Conservation (phyloP, 108 stramenopile species). For the Thalassiosira profunda region DNA sequence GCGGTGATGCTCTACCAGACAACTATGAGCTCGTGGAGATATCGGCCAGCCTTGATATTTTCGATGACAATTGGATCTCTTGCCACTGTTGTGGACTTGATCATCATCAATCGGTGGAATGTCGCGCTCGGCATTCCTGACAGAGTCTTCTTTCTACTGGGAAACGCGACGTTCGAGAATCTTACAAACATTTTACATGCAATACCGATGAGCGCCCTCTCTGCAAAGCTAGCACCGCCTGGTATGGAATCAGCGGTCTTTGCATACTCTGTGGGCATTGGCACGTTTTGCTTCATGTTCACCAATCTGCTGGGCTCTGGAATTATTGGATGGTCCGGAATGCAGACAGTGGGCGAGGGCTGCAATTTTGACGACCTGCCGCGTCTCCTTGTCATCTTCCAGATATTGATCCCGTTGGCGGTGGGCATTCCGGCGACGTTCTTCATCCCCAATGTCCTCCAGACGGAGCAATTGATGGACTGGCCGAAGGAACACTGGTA, state of each 20-base stretch:
- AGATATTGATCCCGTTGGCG: slow-evolving; percentile 19
- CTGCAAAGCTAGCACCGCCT: slow-evolving; percentile 40
- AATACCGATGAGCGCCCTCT: slow-evolving; percentile 39
- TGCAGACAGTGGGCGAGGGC: slow-evolving; percentile 45
- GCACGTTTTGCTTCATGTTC: slow-evolving; percentile 38
- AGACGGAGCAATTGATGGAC: slow-evolving; percentile 32
- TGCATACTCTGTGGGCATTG: slow-evolving; percentile 45
- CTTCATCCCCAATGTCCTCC: slow-evolving; percentile 29
- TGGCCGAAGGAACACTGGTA: slow-evolving; percentile 33
- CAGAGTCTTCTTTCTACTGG: slow-evolving; percentile 44
- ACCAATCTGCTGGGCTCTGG: slow-evolving; percentile 37
- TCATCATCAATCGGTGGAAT: slow-evolving; percentile 49
- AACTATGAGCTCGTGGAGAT: slow-evolving; percentile 30
- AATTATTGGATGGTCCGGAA: slow-evolving; percentile 43
- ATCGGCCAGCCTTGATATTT: slow-evolving; percentile 39
- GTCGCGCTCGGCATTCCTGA: slow-evolving; percentile 33
- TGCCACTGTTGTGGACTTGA: slow-evolving; percentile 36
- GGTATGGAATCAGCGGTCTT: slow-evolving; percentile 53
- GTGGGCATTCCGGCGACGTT: slow-evolving; percentile 31
- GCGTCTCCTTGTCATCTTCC: slow-evolving; percentile 20
- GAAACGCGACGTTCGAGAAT: slow-evolving; percentile 49
- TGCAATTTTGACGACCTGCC: slow-evolving; percentile 44
- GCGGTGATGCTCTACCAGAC: slow-evolving; percentile 43
- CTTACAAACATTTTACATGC: slow-evolving; percentile 28
- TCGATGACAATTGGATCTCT: slow-evolving; percentile 38